phyloP scores from a whole-genome alignment of 2,329 filamentous ascomycete species.

The Stagonosporopsis chrysanthemi region DNA sequence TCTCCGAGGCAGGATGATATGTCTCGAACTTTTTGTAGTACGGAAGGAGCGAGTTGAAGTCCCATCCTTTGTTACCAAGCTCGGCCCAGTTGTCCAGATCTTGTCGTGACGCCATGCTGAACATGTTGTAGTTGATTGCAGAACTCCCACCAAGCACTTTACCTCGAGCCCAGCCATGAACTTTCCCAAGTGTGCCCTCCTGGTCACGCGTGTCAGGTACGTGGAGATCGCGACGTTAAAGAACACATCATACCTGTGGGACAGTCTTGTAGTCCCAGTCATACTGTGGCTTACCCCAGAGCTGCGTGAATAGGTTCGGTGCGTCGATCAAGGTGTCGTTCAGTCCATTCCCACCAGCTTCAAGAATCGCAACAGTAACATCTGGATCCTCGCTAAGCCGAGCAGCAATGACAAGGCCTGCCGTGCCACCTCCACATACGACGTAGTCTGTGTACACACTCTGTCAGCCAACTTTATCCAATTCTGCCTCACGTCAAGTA shows the following conservation, averaged over 20 bases:
- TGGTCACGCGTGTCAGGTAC: constrained; percentile 19
- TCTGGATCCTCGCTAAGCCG: constrained; percentile 38
- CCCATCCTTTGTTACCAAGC: constrained; percentile 51
- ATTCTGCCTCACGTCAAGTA: background rate
- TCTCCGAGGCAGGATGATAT: constrained; percentile 36
- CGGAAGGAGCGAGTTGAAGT: constrained; percentile 42
- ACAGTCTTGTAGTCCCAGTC: constrained; percentile 43
- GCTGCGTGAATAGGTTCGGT: constrained; percentile 35
- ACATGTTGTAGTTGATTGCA: constrained; percentile 49
- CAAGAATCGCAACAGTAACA: constrained; percentile 37
- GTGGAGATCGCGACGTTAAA: background rate
- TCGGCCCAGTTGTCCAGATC: constrained; percentile 52
- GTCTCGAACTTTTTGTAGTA: constrained; percentile 51
- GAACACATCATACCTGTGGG: constrained; percentile 32
- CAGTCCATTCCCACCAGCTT: constrained; percentile 40
- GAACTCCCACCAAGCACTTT: constrained; percentile 49
- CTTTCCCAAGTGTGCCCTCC: constrained; percentile 31
- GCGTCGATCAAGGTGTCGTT: constrained; percentile 39
- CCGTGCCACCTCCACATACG: constrained; percentile 40
- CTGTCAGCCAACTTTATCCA: background rate
- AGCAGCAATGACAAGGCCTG: constrained; percentile 40
- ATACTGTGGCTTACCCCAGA: constrained; percentile 41
- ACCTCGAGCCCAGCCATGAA: constrained; percentile 39
- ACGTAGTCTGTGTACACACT: constrained; percentile 16
- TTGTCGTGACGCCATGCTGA: constrained; percentile 37